Conservation (phyloP, 106 monocot genomes). For the Dendrobium chrysotoxum region DNA sequence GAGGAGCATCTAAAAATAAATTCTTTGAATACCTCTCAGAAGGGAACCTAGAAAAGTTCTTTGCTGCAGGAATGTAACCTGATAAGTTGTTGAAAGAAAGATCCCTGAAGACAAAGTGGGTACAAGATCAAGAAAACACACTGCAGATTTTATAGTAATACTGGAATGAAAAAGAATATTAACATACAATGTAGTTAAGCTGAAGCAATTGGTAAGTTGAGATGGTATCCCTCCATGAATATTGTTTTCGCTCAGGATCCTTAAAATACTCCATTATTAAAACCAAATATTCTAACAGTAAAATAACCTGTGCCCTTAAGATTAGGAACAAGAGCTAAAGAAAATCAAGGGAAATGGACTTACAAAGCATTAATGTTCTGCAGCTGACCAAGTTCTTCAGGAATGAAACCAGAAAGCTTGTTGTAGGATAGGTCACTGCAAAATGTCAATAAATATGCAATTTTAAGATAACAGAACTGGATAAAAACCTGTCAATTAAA, state of each 20-base stretch:
- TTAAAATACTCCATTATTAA: slow-evolving; percentile 11
- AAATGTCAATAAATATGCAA: slow-evolving; percentile 4
- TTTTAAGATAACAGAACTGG: neutral
- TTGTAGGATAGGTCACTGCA: slow-evolving; percentile 81
- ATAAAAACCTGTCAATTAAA: neutral
- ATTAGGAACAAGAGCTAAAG: neutral
- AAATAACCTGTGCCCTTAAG: neutral
- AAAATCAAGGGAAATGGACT: slow-evolving; percentile 5
- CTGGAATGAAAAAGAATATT: neutral
- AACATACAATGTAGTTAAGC: slow-evolving; percentile 69
- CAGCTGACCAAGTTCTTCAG: slow-evolving; percentile 81
- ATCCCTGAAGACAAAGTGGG: slow-evolving; percentile 43
- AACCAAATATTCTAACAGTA: slow-evolving; percentile 3
- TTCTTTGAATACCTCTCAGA: slow-evolving; percentile 47
- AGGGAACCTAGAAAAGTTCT: slow-evolving; percentile 75
- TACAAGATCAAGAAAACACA: neutral
- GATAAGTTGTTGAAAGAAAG: slow-evolving; percentile 96
- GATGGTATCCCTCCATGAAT: slow-evolving; percentile 69
- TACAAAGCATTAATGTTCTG: slow-evolving; percentile 79
- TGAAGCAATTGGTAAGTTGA: slow-evolving; percentile 85
- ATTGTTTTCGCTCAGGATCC: slow-evolving; percentile 88
- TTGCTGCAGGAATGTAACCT: slow-evolving; percentile 56
- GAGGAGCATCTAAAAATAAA: neutral
- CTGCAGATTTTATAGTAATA: neutral
- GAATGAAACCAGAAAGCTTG: slow-evolving; percentile 71